Base-by-base conservation (phyloP, 495 filamentous ascomycete species). In the Hypoxylon lenormandii region DNA sequence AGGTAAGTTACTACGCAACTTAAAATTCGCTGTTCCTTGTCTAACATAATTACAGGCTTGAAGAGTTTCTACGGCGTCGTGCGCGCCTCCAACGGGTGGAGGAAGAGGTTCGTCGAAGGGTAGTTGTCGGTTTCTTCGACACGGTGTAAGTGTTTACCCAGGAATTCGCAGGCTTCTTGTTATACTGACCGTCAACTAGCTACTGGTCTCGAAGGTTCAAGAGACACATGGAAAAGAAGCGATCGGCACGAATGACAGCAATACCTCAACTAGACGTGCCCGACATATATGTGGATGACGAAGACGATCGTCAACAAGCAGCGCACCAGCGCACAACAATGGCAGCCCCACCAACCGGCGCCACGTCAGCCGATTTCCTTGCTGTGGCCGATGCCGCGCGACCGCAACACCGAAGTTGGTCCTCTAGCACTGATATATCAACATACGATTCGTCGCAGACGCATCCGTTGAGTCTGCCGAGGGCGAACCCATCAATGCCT, bases 41-140 rank as follows among this genome's bases (percentile, higher is more conserved):
- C 63, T 71, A 62, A 71, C 62, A 43, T 19, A 3, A 12, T 48
- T 23, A 4, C 52, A 90, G 88, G 33, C 86, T 99, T 2, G 94
- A 99, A 73, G 95, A 99, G 74, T 99, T 95, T 80, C 82, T 99
- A 21, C 91, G 94, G 43, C 93, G 95, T 18, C 90, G 93, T 18
- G 90, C 93, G 36, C 88, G 94, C 23, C 84, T 99, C 13, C 93
- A 97, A 74, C 90, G 94, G 50, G 95, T 99, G n/a, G 92, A 99
- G 74, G 94, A 99, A 77, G 92, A 93, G 64, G 92, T 98, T 53
- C 90, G 91, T 38, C 87, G 95, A 42, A 91, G 93, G 55, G 87
- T 92, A 26, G 95, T 99, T 5, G 86, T 91, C 13, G 92, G 93
- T 26, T 99, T 99, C 83, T 97, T 99, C 80, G 91, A 97, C 73